Evolutionary conservation across 805 yeast genomes (phyloP).

Genomic region (Yamadazyma paraphyllophila): DNA sequence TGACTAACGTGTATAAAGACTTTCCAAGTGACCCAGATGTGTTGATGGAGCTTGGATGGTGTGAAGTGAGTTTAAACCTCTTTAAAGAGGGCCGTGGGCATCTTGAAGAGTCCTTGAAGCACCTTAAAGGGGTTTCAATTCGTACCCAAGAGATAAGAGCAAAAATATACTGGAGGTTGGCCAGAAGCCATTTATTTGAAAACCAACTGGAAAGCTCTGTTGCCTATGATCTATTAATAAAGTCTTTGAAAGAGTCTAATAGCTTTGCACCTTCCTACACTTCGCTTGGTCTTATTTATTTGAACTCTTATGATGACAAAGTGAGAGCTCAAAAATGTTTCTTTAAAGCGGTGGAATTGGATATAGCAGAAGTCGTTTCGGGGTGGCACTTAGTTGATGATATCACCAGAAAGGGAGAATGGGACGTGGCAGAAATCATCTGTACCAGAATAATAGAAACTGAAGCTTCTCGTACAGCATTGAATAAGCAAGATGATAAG

Average conservation of each 20-base stretch:
- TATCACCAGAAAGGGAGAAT: slow-evolving; percentile 66
- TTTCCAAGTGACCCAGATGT: slow-evolving; percentile 59
- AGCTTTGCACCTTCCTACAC: slow-evolving; percentile 79
- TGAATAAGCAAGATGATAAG: slow-evolving; percentile 34
- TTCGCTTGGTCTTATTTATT: slow-evolving; percentile 73
- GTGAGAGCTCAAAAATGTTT: slow-evolving; percentile 81
- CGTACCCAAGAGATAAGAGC: slow-evolving; percentile 59
- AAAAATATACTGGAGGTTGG: slow-evolving; percentile 66
- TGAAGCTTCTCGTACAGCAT: slow-evolving; percentile 53
- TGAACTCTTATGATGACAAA: slow-evolving; percentile 54
- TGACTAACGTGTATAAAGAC: slow-evolving; percentile 49
- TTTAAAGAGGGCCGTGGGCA: slow-evolving; percentile 50
- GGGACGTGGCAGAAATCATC: slow-evolving; percentile 81
- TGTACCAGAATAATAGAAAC: slow-evolving; percentile 64
- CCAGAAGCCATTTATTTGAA: slow-evolving; percentile 51
- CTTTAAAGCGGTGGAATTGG: slow-evolving; percentile 85
- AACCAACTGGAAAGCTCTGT: slow-evolving; percentile 22
- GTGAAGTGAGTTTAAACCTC: slow-evolving; percentile 55
- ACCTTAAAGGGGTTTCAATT: slow-evolving; percentile 50
- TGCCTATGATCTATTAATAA: slow-evolving; percentile 51
- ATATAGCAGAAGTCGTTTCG: slow-evolving; percentile 70
- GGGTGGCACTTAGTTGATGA: slow-evolving; percentile 69
- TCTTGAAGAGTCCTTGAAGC: slow-evolving; percentile 42
- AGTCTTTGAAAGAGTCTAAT: slow-evolving; percentile 61
- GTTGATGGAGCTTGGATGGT: slow-evolving; percentile 74